These are phyloP conservation scores for Kwoniella shandongensis DNA, from an alignment of 768 basidiomycete genomes.

Conservation along the genomic window DNA sequence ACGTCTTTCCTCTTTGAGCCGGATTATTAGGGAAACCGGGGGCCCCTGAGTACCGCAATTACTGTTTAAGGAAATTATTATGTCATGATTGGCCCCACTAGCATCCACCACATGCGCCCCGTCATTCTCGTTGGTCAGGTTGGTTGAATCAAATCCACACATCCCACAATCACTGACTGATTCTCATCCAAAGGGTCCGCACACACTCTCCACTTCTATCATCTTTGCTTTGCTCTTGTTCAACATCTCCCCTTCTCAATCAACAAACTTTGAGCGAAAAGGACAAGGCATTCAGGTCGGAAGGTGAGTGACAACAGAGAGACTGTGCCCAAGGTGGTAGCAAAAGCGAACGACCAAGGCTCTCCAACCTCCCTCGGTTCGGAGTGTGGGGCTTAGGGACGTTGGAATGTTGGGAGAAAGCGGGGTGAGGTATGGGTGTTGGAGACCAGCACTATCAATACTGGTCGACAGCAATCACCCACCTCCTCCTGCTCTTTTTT, in stretches of 20 bases:
- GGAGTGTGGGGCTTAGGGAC: background rate
- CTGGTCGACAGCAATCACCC: too few relatives aligned
- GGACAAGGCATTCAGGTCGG: background rate
- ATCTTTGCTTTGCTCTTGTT: background rate
- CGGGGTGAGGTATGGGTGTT: too few relatives aligned
- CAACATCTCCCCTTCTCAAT: background rate
- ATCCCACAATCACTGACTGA: background rate
- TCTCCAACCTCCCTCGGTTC: background rate
- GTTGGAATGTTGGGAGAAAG: background rate
- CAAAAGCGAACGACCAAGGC: background rate
- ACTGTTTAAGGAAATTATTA: too few relatives aligned
- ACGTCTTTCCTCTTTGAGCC: too few relatives aligned
- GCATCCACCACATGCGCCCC: too few relatives aligned
- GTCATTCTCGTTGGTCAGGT: too few relatives aligned
- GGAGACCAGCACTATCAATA: too few relatives aligned
- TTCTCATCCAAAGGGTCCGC: background rate
- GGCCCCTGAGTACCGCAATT: too few relatives aligned
- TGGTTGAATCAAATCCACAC: background rate
- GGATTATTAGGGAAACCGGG: too few relatives aligned
- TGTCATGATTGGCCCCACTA: too few relatives aligned
- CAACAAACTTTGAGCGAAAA: background rate
- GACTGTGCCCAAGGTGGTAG: background rate
- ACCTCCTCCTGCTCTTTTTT: too few relatives aligned
- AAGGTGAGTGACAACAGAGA: background rate
- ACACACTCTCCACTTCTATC: too few relatives aligned